Evolutionary conservation across 2,329 filamentous ascomycete species (phyloP).

Genomic region (Colletotrichum truncatum): DNA sequence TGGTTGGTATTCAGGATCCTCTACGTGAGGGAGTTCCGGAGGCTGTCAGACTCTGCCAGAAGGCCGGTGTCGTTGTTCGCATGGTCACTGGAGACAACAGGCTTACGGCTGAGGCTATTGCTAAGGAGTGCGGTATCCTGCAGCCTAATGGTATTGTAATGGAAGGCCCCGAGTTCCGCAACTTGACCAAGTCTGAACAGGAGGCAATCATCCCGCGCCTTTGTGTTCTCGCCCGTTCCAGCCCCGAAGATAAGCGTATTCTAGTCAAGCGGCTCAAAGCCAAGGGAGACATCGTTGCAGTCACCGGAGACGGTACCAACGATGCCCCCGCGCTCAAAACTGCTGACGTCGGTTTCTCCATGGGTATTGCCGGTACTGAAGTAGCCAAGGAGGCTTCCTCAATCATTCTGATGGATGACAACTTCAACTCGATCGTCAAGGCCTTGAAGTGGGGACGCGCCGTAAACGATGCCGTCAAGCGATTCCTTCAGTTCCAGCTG

Average conservation of each 20-base stretch:
- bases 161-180: constrained; percentile 82
- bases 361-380: constrained; percentile 86
- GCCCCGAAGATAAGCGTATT: constrained; percentile 80
- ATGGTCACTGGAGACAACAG: constrained; percentile 91
- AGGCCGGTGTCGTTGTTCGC: constrained; percentile 80
- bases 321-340: constrained; percentile 84
- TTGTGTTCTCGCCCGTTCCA: constrained; percentile 78
- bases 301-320: constrained; percentile 86
- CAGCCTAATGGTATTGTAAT: constrained; percentile 75
- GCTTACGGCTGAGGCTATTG: constrained; percentile 81
- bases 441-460: constrained; percentile 83
- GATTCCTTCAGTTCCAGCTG: constrained; percentile 80
- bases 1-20: constrained; percentile 86
- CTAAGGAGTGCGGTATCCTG: constrained; percentile 80
- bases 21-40: constrained; percentile 78
- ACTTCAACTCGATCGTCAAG: constrained; percentile 87
- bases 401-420: constrained; percentile 89
- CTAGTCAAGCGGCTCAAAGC: constrained; percentile 77
- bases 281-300: constrained; percentile 80
- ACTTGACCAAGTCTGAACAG: constrained; percentile 72
- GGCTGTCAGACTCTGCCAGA: constrained; percentile 77
- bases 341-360: constrained; percentile 85
- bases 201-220: constrained; percentile 73
- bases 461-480: constrained; percentile 81
- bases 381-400: constrained; percentile 87